These are phyloP conservation scores for Kalanchoe fedtschenkoi DNA, from an alignment of 164 flowering plant species.

Conservation along the genomic window DNA sequence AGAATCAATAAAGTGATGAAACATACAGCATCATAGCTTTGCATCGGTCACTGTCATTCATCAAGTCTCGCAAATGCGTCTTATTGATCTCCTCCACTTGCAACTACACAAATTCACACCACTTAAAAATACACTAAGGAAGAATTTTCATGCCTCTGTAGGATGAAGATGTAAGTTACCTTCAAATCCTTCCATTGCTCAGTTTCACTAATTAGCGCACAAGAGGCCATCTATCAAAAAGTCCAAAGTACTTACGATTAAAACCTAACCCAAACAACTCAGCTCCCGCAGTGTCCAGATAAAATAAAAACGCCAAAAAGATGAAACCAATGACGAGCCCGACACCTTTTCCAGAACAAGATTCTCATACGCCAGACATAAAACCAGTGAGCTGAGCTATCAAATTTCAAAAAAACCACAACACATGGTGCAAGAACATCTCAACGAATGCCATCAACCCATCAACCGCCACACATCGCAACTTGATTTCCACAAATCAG, in stretches of 20 bases:
- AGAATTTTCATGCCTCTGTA: background rate
- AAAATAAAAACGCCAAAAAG: background rate
- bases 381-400: too few relatives aligned
- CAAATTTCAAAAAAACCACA: too few relatives aligned
- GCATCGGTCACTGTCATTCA: slow-evolving; percentile 63
- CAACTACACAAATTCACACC: slow-evolving; percentile 24
- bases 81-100: slow-evolving; percentile 70
- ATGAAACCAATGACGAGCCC: background rate
- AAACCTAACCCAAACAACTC: too few relatives aligned
- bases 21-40: slow-evolving; percentile 79
- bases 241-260: background rate
- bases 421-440: too few relatives aligned
- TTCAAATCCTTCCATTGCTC: slow-evolving; percentile 79
- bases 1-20: background rate
- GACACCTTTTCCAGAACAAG: too few relatives aligned
- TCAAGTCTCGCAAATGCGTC: slow-evolving; percentile 77
- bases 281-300: background rate
- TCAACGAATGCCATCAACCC: too few relatives aligned
- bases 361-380: too few relatives aligned
- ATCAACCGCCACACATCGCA: too few relatives aligned
- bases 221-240: slow-evolving; percentile 38
- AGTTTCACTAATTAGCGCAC: slow-evolving; percentile 60
- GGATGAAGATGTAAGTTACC: slow-evolving; percentile 23
- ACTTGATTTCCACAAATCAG: too few relatives aligned
- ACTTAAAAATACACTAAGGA: background rate